Evolutionary conservation across 371 early-diverging fungal species (phyloP), one percentile per base, ranked within the genome.

Genomic region (Mortierella sp.): DNA sequence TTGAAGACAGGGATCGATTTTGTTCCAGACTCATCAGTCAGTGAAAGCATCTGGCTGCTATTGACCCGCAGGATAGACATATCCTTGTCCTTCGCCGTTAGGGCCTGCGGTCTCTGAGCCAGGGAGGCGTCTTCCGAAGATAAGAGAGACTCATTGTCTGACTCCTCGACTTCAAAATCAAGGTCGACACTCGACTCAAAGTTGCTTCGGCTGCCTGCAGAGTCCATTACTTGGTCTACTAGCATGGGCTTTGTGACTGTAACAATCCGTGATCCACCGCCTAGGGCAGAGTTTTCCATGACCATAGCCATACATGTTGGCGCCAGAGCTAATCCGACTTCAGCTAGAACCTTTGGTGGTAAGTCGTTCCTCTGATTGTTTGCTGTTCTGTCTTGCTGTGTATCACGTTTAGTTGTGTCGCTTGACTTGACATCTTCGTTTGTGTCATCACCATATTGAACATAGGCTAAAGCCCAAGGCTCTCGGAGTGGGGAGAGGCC

Each of bases 301-400:
- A 72, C 69, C 83, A 81, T 81, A 16, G 83, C 83, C 83, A 81
- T 81, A 43, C 83, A 81, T 4, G 72, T 39, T 0, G 83, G 83
- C 0, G 83, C 83, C n/a, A 81, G 43, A 9, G 76, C 61, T 26
- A 81, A 39, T 35, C 73, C 83, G 10, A 37, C 52, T 39, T 75
- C 76, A 3, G 28, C 55, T 18, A 54, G 43, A n/a, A 5, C 54
- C 6, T 39, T 20, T 1, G 58, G 35, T 4, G 68, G 16, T 20
- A 5, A 14, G 37, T 5, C 12, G 6, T 37, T 22, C 16, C 22
- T 18, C 5, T 37, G 28, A 22, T 10, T 37, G 32, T 22, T 37
- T 30, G 37, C 3, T n/a, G 37, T 39, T 8, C 37, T 61, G 18
- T 61, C 37, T 2, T 37, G 12, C 5, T 8, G 28, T 18, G 16